Evolutionary conservation across 305 asterid species (phyloP), one percentile per base, ranked within the genome.

Genomic region (Fraxinus angustifolia): DNA sequence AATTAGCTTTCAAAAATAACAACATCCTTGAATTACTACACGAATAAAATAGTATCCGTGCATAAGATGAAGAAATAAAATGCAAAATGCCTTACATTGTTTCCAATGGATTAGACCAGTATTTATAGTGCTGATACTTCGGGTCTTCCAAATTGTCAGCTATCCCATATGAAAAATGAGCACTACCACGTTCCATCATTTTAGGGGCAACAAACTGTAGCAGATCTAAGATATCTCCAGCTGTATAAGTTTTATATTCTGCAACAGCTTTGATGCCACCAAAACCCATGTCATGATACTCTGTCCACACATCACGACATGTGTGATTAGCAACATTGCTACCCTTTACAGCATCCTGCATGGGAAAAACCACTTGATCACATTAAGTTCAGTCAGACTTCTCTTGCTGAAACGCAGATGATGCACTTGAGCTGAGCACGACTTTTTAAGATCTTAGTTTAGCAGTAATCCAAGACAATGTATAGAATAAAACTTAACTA

Each of bases 61-160:
- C 30, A 34, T 31, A 23, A 21, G 31, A 60, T 26, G 75, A 80
- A 80, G 23, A 67, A 35, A 65, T 70, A 72, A 56, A 50, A 26
- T 73, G 82, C 30, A 65, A 71, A 73, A 78, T 19, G 31, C 67
- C 93, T 90, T 77, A 92, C 98, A 87, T 90, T 16, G 97, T 92
- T 87, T 94, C 98, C 90, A 94, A 81, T 73, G 98, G 97, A 87
- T 94, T 94, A 73, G 98, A 94, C 98, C 98, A 94, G 83, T 94
- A 90, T 82, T 87, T 94, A 88, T 92, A 91, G 83, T 94, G 97
- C 7, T 30, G 21, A 79, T 94, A 94, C 87, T 94, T 90, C 26
- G 93, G 92, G 80, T 94, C 97, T 60, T 94, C 97, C 94, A 94
- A 89, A 89, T 94, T 78, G 76, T 92, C 95, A 79, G 98, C 97